phyloP scores from a whole-genome alignment of 352 stramenopile species.

The Globisporangium paddicum region DNA sequence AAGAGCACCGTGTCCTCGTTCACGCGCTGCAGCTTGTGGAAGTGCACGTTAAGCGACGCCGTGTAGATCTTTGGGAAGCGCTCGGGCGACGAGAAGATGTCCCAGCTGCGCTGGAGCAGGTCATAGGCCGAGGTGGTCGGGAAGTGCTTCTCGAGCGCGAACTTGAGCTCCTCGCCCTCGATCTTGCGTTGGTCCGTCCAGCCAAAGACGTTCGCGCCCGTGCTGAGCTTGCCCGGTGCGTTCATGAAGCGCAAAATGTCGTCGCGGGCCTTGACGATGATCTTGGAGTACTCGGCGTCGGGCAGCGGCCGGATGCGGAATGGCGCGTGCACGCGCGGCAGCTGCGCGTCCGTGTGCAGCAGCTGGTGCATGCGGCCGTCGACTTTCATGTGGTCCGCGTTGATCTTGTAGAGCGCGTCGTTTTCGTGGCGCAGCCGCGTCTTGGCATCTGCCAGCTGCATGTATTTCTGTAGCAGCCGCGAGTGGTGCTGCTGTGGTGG shows the following conservation, averaged over 20 bases:
- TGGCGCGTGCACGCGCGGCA: constrained; percentile 13
- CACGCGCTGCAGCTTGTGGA: constrained; percentile 46
- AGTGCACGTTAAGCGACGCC: constrained; percentile 30
- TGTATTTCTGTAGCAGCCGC: constrained; percentile 37
- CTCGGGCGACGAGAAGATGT: constrained; percentile 43
- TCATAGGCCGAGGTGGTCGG: constrained; percentile 25
- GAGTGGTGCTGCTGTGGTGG: constrained; percentile 1
- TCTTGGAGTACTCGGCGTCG: constrained; percentile 28
- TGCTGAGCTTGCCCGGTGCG: constrained; percentile 40
- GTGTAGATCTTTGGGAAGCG: constrained; percentile 48
- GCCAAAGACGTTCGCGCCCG: constrained; percentile 41
- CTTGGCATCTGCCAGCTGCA: constrained; percentile 40
- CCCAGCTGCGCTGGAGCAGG: constrained; percentile 47
- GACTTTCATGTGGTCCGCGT: constrained; percentile 45
- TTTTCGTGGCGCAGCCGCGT: constrained; percentile 45
- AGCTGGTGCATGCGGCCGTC: constrained; percentile 49
- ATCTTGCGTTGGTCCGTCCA: constrained; percentile 65
- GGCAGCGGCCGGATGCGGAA: constrained; percentile 37
- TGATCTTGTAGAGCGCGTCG: constrained; percentile 43
- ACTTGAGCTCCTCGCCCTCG: constrained; percentile 37
- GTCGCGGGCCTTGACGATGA: constrained; percentile 38
- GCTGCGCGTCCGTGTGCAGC: constrained; percentile 33
- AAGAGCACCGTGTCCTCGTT: constrained; percentile 56
- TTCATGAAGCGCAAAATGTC: constrained; percentile 51
- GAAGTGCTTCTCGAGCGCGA: constrained; percentile 61